Conservation (phyloP, 2,329 filamentous ascomycete species). For the Sporothrix humicola region DNA sequence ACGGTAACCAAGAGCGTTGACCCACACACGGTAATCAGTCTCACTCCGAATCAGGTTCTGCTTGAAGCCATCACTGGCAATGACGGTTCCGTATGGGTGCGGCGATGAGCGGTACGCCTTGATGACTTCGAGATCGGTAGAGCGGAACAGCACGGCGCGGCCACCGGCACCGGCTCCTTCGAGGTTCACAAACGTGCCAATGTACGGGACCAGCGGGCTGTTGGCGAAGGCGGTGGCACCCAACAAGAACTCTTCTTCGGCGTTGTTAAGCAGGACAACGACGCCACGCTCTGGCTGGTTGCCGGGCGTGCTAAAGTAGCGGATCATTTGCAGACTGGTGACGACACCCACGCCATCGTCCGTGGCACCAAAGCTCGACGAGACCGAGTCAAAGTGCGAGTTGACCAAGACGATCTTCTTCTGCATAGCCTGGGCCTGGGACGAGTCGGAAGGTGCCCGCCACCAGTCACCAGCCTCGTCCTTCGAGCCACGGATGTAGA, state of each 20-base stretch:
- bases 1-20: slow-evolving; percentile 76
- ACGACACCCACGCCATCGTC: slow-evolving; percentile 92
- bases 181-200: slow-evolving; percentile 89
- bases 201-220: slow-evolving; percentile 78
- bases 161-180: slow-evolving; percentile 94
- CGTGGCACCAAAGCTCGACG: slow-evolving; percentile 89
- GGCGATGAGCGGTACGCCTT: slow-evolving; percentile 72
- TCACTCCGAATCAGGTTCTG: slow-evolving; percentile 78
- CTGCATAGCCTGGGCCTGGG: slow-evolving; percentile 47
- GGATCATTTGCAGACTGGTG: slow-evolving; percentile 82
- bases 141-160: slow-evolving; percentile 83
- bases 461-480: slow-evolving; percentile 78
- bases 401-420: slow-evolving; percentile 87
- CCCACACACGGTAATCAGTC: slow-evolving; percentile 88
- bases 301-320: slow-evolving; percentile 76
- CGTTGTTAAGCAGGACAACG: slow-evolving; percentile 89
- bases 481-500: slow-evolving; percentile 84
- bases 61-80: slow-evolving; percentile 84
- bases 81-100: slow-evolving; percentile 82
- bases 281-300: slow-evolving; percentile 80
- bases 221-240: slow-evolving; percentile 85
- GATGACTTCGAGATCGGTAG: slow-evolving; percentile 85
- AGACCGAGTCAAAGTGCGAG: slow-evolving; percentile 90
- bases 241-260: slow-evolving; percentile 90
- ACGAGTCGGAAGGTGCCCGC: slow-evolving; percentile 46